phyloP scores from a whole-genome alignment of 176 grass and related monocot species.

The Triticum timopheevii region DNA sequence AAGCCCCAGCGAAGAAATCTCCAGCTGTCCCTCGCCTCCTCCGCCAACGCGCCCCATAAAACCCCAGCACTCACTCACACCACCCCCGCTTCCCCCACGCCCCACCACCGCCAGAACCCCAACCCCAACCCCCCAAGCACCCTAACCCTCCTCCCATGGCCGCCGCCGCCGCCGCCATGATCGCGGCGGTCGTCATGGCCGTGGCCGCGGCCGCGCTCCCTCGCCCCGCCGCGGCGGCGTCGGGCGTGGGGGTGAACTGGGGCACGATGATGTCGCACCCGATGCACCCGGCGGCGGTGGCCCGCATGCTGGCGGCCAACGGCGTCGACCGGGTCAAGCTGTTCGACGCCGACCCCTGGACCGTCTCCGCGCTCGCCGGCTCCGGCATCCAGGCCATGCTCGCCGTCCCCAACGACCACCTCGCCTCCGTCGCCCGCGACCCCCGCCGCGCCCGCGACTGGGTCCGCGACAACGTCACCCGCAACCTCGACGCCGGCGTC shows the following conservation, averaged over 20 bases:
- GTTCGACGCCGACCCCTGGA: conserved; percentile 92
- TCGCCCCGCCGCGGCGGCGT: background rate
- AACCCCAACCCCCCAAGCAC: background rate
- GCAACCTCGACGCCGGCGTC: conserved; percentile 57
- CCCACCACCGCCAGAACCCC: background rate
- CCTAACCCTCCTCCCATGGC: conserved; percentile 15
- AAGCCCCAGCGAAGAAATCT: background rate
- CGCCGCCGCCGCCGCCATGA: background rate
- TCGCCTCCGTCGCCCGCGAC: conserved; percentile 40
- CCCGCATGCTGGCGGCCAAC: conserved; percentile 59
- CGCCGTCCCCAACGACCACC: conserved; percentile 79
- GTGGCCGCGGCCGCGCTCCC: background rate
- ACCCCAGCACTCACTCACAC: background rate
- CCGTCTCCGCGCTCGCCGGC: conserved; percentile 52
- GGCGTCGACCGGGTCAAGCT: conserved; percentile 67
- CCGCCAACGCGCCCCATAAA: background rate
- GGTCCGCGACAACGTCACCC: conserved; percentile 67
- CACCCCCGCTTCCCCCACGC: background rate
- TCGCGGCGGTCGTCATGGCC: background rate
- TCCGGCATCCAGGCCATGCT: conserved; percentile 65
- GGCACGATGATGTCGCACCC: conserved; percentile 91
- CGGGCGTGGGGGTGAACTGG: conserved; percentile 66
- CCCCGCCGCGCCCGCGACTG: conserved; percentile 54
- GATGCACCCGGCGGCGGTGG: conserved; percentile 59
- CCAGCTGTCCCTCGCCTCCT: conserved; percentile 8